phyloP scores from a whole-genome alignment of 257 asterid species.

The Ilex aquifolium region DNA sequence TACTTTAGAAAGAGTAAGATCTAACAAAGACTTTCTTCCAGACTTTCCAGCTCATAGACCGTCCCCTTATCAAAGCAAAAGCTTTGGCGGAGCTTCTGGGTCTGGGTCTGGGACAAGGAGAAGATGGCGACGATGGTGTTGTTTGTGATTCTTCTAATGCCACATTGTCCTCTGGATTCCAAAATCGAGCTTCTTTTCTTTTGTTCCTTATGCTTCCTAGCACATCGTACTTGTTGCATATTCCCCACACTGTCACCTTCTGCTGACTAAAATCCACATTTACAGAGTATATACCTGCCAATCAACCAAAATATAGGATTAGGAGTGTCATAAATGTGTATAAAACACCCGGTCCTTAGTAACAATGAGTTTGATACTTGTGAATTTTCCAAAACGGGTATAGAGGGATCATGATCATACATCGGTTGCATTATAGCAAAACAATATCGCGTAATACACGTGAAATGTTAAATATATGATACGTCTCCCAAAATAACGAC shows the following conservation, averaged over 20 bases:
- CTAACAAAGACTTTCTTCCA: constrained; percentile 49
- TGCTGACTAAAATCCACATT: constrained; percentile 53
- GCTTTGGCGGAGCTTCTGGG: not conserved
- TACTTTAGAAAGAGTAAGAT: constrained; percentile 44
- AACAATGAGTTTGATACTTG: no score
- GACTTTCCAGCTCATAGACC: constrained; percentile 46
- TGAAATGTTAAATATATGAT: no score
- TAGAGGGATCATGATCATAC: no score
- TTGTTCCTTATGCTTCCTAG: constrained; percentile 37
- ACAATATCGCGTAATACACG: no score
- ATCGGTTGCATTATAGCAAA: no score
- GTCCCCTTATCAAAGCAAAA: constrained; percentile 38
- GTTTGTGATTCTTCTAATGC: constrained; percentile 21
- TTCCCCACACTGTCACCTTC: constrained; percentile 82
- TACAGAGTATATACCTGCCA: constrained; percentile 66
- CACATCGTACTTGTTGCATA: constrained; percentile 66
- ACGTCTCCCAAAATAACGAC: no score
- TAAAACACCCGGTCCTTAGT: no score
- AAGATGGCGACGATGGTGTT: constrained; percentile 21
- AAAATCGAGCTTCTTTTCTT: constrained; percentile 66
- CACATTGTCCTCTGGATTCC: constrained; percentile 38
- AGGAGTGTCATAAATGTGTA: no score
- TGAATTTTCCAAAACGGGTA: no score
- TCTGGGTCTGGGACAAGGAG: not conserved
- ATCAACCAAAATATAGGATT: not conserved